Conservation (phyloP, 345 rosid genomes). For the Corymbia maculata region DNA sequence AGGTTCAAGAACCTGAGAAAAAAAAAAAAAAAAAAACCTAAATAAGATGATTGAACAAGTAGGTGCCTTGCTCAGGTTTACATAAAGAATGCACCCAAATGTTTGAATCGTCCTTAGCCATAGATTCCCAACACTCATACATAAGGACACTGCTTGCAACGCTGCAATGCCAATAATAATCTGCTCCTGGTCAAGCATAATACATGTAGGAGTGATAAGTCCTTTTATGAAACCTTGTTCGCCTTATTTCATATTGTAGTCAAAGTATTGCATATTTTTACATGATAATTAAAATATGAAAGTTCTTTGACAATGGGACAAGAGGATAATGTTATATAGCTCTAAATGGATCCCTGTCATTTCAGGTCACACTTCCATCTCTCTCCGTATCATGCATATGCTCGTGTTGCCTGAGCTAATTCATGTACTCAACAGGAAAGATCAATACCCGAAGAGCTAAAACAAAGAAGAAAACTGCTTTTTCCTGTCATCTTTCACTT, state of each 20-base stretch:
- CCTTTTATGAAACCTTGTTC: not conserved
- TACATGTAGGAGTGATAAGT: not conserved
- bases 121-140: not conserved
- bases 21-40: not conserved
- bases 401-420: not conserved
- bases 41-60: not conserved
- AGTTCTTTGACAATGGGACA: not conserved
- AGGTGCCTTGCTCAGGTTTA: not conserved
- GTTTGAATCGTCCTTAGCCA: not conserved
- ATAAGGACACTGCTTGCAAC: not conserved
- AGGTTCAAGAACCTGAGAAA: conserved; percentile 87
- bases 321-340: not conserved
- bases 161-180: not conserved
- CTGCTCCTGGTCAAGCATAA: not conserved
- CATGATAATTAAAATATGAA: not conserved
- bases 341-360: not conserved
- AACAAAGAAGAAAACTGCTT: not conserved
- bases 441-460: not conserved
- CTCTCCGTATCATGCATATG: not conserved
- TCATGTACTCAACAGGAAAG: not conserved
- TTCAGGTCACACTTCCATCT: not conserved
- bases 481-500: not conserved
- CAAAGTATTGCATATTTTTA: not conserved
- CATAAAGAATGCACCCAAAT: not conserved
- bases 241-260: not conserved